Evolutionary conservation across 2,329 filamentous ascomycete species (phyloP), one percentile per base, ranked within the genome.

Genomic region (Pseudogymnoascus sp.): DNA sequence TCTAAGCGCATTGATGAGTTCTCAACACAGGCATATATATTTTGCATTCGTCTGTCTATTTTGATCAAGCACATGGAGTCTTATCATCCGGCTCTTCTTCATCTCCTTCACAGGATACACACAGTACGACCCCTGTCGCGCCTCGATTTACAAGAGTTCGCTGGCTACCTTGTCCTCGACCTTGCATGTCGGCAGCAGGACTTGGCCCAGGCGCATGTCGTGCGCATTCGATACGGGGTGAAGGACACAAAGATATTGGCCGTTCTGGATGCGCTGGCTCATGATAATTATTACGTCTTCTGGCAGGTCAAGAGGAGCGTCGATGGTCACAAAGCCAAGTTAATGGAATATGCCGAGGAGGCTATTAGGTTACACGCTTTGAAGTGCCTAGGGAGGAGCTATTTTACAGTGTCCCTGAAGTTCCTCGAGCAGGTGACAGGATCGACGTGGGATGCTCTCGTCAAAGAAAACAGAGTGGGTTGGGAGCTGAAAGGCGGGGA

Each of bases 21-120:
- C 76, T 88, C 93, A 1, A 86, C 90, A n/a, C 87, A 92, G 69
- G 90, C 88, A 14, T 96, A 98, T 77, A 86, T 96, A 67, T 98
- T 98, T 80, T 92, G 90, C 71, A 90, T 96, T 70, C 89, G 93
- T 63, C 82, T 93, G 25, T 87, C 90, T 23, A 88, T 99, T 67
- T 83, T 96, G 36, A 86, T 89, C 64, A 86, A 87, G 68, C 88
- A 96, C 70, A 90, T 89, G 69, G 91, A 96, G 69, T 92, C 92
- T 1, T 99, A 98, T 75, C 89, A 93, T 68, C 92, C 93, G 0
- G 92, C 93, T 1, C 84, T 98, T 21, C 83, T 90, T 41, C 86
- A 96, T 70, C 83, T 97, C 1, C 80, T 99, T 11, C 83, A 86
- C 51, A 77, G 79, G 6, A 86, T 98, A 66, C 90, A 96, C 70